phyloP scores from a whole-genome alignment of 768 basidiomycete genomes.

The Austroboletus festivus region DNA sequence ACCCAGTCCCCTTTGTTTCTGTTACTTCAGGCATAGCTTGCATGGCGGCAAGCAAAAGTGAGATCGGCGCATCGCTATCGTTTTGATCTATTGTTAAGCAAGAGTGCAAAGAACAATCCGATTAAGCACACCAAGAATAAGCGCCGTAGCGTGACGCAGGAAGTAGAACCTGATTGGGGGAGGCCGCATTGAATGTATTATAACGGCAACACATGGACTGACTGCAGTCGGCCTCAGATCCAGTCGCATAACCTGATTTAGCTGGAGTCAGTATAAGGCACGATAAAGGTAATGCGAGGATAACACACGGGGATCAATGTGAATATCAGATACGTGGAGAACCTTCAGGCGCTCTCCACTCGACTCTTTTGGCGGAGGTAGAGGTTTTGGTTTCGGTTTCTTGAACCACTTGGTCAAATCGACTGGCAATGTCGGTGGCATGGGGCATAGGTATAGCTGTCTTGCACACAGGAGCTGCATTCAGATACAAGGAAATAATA shows the following conservation, averaged over 20 bases:
- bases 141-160: constrained; percentile 66
- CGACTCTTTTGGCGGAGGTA: constrained; percentile 39
- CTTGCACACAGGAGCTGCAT: constrained; percentile 34
- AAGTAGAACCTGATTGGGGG: constrained; percentile 44
- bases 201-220: constrained; percentile 60
- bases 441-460: constrained; percentile 35
- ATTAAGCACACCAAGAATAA: constrained; percentile 7
- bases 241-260: constrained; percentile 56
- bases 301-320: constrained; percentile 47
- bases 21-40: constrained; percentile 65
- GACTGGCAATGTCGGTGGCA: constrained; percentile 39
- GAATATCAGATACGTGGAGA: constrained; percentile 48
- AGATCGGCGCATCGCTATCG: constrained; percentile 55
- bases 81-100: no score
- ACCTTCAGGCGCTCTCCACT: constrained; percentile 47
- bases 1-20: constrained; percentile 54
- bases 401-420: constrained; percentile 47
- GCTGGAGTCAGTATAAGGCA: neutral
- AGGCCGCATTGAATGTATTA: constrained; percentile 44
- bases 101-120: neutral
- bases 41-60: constrained; percentile 55
- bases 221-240: constrained; percentile 70
- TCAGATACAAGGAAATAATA: neutral
- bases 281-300: neutral
- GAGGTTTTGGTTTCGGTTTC: constrained; percentile 47